Evolutionary conservation across 23 red algal species (phyloP).

Genomic region (Gracilaria gracilis): DNA sequence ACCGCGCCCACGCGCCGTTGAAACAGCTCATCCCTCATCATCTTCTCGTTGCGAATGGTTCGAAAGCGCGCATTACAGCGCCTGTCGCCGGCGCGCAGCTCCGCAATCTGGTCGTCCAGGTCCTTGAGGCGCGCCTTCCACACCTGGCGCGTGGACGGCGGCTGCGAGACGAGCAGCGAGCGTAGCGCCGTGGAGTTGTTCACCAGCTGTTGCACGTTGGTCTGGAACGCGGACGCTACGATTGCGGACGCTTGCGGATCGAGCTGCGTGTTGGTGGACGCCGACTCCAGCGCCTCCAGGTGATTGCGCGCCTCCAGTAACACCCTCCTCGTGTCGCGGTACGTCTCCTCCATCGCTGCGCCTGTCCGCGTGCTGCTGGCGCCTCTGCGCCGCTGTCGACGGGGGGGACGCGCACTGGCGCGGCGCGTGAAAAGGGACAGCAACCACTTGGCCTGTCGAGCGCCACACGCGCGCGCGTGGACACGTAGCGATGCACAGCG

Average conservation of each 20-base stretch:
- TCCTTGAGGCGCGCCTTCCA: conserved; percentile 21
- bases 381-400: conserved; percentile 6
- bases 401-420: no score
- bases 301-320: conserved; percentile 57
- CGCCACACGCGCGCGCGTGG: no score
- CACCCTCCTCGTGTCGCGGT: conserved; percentile 41
- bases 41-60: neutral
- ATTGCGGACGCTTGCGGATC: conserved; percentile 26
- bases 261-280: conserved; percentile 49
- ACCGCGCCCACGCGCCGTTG: conserved; percentile 33
- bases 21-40: conserved; percentile 65
- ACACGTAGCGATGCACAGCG: no score
- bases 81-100: conserved; percentile 40
- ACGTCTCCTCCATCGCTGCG: conserved; percentile 40
- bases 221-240: conserved; percentile 34
- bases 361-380: neutral
- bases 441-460: no score
- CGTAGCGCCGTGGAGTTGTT: conserved; percentile 4
- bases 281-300: conserved; percentile 60
- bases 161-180: neutral
- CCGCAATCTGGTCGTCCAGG: conserved; percentile 63
- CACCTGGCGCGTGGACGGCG: conserved; percentile 36
- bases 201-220: conserved; percentile 32
- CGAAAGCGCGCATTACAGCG: conserved; percentile 33
- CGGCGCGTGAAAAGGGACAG: no score